Evolutionary conservation across 2,329 filamentous ascomycete species (phyloP), one percentile per base, ranked within the genome.

Genomic region (Albophoma yamanashiensis): DNA sequence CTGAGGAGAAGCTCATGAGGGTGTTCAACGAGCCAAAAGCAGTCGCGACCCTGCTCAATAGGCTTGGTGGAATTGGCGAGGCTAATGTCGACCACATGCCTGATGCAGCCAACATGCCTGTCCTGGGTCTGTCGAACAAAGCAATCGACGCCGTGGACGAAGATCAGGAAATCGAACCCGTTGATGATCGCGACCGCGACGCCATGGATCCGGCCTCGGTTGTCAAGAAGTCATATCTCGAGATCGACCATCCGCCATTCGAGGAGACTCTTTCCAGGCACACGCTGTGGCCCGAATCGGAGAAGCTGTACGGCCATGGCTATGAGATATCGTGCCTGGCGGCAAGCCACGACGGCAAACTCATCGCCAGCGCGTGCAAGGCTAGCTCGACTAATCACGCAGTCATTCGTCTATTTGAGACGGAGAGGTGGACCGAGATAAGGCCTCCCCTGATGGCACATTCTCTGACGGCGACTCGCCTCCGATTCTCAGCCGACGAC

Each of bases 231-330:
- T 84, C 84, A 1, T 82, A 84, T 4, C 77, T 92, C 9, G 82
- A 87, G 52, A 79, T 88, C 58, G 75, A 84, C 50, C 86, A 89
- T 64, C 92, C 94, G 14, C 93, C 94, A 0, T 82, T 91, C 42
- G 94, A 99, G 73, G 94, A 97, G 72, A 88, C 91, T 59, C 84
- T 99, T 2, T 89, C 92, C 31, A 86, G 92, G 11, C 87, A 95
- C 72, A 96, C 94, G 0, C 84, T 99, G 39, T 99, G 92, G 92
- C 94, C 94, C 3, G 94, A 99, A 71, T 85, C 85, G 8, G 94
- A 99, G 73, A 99, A 99, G 76, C 82, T 99, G 1, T 99, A 99
- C 74, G 94, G 94, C 1, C 94, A 99, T 74, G 94, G 94, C 38
- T 97, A 97, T 75, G 94, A 99, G 74, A 93, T 99, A 57, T 96